Evolutionary conservation across 257 asterid species (phyloP).

Genomic region (Schizonepeta tenuifolia): DNA sequence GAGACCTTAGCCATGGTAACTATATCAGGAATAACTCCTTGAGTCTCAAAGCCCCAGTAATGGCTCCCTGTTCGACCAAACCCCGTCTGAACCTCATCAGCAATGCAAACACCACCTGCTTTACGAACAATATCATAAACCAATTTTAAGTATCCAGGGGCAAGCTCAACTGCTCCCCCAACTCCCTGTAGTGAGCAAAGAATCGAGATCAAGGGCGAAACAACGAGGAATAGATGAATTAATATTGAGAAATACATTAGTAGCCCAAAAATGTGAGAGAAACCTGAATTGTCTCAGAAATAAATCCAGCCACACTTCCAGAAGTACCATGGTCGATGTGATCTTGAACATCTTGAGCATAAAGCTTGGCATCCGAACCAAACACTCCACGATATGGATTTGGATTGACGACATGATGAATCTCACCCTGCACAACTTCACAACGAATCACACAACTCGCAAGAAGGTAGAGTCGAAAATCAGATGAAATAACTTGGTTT

Average conservation of each 20-base stretch:
- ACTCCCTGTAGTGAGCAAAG: conserved; percentile 69
- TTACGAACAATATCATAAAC: conserved; percentile 82
- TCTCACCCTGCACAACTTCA: conserved; percentile 69
- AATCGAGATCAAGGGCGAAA: not conserved
- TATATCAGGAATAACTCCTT: conserved; percentile 89
- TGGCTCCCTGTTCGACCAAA: conserved; percentile 97
- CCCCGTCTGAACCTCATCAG: conserved; percentile 98
- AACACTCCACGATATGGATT: conserved; percentile 91
- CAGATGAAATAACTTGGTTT: not conserved
- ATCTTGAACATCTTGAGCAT: conserved; percentile 91
- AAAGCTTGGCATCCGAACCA: conserved; percentile 75
- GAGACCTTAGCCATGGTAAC: conserved; percentile 99
- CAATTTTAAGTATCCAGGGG: conserved; percentile 89
- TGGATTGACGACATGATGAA: conserved; percentile 90
- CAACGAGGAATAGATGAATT: not conserved
- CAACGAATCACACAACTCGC: conserved; percentile 6
- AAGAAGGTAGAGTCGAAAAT: not conserved
- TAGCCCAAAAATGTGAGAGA: not conserved
- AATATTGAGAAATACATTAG: not conserved
- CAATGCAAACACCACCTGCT: conserved; percentile 98
- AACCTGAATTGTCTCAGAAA: conserved; percentile 97
- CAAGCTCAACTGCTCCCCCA: conserved; percentile 97
- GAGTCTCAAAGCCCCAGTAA: conserved; percentile 98
- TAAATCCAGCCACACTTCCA: conserved; percentile 92
- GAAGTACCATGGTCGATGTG: conserved; percentile 95